Evolutionary conservation across 331 rosid genomes (phyloP).

Genomic region (Rosa hybrid): DNA sequence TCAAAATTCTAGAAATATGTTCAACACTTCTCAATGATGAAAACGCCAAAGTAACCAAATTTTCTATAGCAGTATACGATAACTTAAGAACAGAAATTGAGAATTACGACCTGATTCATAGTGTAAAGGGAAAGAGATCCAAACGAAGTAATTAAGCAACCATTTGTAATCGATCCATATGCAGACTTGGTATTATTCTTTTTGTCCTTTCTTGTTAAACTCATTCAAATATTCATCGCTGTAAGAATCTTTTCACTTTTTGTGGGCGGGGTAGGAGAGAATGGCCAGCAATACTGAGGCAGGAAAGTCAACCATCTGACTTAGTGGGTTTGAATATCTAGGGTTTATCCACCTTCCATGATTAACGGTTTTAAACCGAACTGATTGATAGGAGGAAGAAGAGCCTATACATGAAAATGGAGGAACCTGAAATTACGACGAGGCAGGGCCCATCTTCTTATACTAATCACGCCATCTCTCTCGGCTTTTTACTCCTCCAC

Average conservation of each 20-base stretch:
- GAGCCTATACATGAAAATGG: not conserved
- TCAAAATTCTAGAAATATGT: too few species aligned
- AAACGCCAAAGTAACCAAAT: too few species aligned
- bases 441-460: slow-evolving; percentile 38
- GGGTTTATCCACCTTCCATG: not conserved
- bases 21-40: too few species aligned
- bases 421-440: slow-evolving; percentile 41
- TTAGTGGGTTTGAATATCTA: slow-evolving; percentile 1
- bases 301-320: slow-evolving; percentile 46
- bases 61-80: too few species aligned
- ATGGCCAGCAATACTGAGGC: not conserved
- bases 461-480: slow-evolving; percentile 85
- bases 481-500: slow-evolving; percentile 51
- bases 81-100: not conserved
- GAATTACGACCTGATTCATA: not conserved
- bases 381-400: not conserved
- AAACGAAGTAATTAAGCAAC: not conserved
- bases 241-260: not conserved
- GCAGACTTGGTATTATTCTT: not conserved
- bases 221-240: not conserved
- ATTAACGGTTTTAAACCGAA: slow-evolving; percentile 44
- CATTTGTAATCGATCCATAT: not conserved
- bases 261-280: not conserved
- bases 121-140: too few species aligned
- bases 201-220: not conserved